phyloP scores from a whole-genome alignment of 2,329 filamentous ascomycete genomes.

The Aspergillus sp. region DNA sequence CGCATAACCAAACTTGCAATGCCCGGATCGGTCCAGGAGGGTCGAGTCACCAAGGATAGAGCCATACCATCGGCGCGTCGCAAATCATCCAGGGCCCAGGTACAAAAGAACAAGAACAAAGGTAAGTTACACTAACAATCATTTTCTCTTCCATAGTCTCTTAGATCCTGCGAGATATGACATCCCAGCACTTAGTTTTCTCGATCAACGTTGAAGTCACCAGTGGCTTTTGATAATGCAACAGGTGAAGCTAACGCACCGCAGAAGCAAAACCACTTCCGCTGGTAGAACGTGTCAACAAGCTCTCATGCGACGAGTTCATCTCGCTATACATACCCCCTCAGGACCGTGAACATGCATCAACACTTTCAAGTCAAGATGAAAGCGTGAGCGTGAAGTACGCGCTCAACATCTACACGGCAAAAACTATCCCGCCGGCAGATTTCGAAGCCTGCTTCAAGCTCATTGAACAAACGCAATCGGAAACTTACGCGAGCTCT shows the following conservation, averaged over 20 bases:
- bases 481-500: conserved; percentile 52
- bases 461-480: conserved; percentile 56
- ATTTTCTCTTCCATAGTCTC: too few species aligned
- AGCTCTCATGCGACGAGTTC: conserved; percentile 40
- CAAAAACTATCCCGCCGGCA: conserved; percentile 33
- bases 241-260: conserved; percentile 9
- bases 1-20: conserved; percentile 6
- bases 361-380: neutral
- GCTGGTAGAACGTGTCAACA: conserved; percentile 45
- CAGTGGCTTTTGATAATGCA: too few species aligned
- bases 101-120: conserved; percentile 5
- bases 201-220: too few species aligned
- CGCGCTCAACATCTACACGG: conserved; percentile 31
- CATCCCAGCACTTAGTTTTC: too few species aligned
- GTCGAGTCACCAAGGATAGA: conserved; percentile 24
- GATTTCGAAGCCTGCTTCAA: conserved; percentile 53
- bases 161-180: too few species aligned
- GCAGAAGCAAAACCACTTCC: conserved; percentile 18
- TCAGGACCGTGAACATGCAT: conserved; percentile 2
- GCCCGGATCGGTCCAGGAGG: conserved; percentile 21
- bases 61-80: conserved; percentile 7
- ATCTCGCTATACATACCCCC: conserved; percentile 31
- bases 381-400: conserved; percentile 5
- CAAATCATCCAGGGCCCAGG: neutral
- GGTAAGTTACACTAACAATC: conserved; percentile 13